These are phyloP conservation scores for Corniculantispora saksenae DNA, from an alignment of 2,329 filamentous ascomycete species.

Conservation along the genomic window DNA sequence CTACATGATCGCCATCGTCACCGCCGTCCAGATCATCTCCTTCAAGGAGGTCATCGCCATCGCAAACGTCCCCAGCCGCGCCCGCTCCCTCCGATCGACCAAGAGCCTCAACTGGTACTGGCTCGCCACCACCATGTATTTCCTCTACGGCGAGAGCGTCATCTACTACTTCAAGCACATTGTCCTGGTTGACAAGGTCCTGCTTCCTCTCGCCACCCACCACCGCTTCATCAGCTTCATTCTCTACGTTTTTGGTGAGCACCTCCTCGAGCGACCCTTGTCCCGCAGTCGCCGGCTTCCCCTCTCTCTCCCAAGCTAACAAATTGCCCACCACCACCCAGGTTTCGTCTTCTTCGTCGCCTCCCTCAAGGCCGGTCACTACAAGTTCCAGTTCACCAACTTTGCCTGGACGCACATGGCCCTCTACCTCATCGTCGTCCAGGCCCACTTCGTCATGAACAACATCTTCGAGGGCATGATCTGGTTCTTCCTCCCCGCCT, in stretches of 20 bases:
- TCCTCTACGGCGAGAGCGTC: slow-evolving; percentile 95
- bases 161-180: slow-evolving; percentile 99
- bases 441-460: slow-evolving; percentile 99
- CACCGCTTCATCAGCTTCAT: slow-evolving; percentile 98
- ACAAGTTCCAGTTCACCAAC: slow-evolving; percentile 98
- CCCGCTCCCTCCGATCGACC: slow-evolving; percentile 86
- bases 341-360: slow-evolving; percentile 98
- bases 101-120: slow-evolving; percentile 99
- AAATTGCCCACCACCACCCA: slow-evolving; percentile 40
- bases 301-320: slow-evolving; percentile 22
- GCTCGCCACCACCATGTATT: slow-evolving; percentile 98
- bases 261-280: not conserved
- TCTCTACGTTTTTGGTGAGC: slow-evolving; percentile 88
- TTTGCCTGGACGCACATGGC: slow-evolving; percentile 99
- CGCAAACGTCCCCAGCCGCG: slow-evolving; percentile 88
- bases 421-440: slow-evolving; percentile 93
- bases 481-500: slow-evolving; percentile 97
- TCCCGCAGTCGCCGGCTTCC: not conserved
- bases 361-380: slow-evolving; percentile 91
- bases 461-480: slow-evolving; percentile 99
- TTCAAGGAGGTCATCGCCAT: slow-evolving; percentile 99
- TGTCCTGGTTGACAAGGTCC: slow-evolving; percentile 87
- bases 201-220: slow-evolving; percentile 92
- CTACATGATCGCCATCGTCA: slow-evolving; percentile 92
- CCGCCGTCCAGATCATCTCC: slow-evolving; percentile 90